A percentile compares a stretch with the other conserved stretches of the same genome.
These are phyloP conservation scores for Hanseniaspora valbyensis DNA, from an alignment of 805 yeast species.

Conservation along the genomic window DNA sequence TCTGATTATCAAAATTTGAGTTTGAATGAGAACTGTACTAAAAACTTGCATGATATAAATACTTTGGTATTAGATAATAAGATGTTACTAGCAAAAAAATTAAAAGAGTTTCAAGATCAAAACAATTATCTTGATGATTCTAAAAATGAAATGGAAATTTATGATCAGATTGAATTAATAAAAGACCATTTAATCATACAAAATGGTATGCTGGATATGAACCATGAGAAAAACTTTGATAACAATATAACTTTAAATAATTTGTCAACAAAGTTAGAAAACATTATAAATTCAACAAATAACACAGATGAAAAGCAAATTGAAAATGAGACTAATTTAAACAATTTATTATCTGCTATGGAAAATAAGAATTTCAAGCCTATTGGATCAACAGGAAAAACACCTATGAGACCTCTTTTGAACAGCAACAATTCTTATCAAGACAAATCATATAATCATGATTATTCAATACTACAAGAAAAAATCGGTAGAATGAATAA, in stretches of 20 bases:
- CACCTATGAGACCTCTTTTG: slow-evolving; percentile 17
- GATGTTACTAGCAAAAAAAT: neutral
- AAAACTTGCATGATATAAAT: slow-evolving; percentile 20
- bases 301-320: neutral
- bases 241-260: slow-evolving; percentile 6
- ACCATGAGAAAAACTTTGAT: neutral
- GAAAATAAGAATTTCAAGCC: slow-evolving; percentile 18
- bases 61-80: slow-evolving; percentile 14
- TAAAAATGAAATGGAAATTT: slow-evolving; percentile 5
- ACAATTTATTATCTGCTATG: slow-evolving; percentile 16
- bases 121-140: neutral
- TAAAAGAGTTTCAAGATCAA: neutral
- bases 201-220: neutral
- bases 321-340: slow-evolving; percentile 12
- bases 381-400: slow-evolving; percentile 19
- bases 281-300: neutral
- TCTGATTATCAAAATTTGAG: slow-evolving; percentile 27
- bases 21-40: slow-evolving; percentile 20
- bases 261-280: slow-evolving; percentile 14
- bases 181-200: neutral
- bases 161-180: slow-evolving; percentile 6
- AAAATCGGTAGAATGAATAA: neutral
- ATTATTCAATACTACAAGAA: slow-evolving; percentile 8
- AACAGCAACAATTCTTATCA: neutral
- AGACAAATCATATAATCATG: neutral